phyloP scores from a whole-genome alignment of 78 protist species.

The Dictyostelium firmibasis region DNA sequence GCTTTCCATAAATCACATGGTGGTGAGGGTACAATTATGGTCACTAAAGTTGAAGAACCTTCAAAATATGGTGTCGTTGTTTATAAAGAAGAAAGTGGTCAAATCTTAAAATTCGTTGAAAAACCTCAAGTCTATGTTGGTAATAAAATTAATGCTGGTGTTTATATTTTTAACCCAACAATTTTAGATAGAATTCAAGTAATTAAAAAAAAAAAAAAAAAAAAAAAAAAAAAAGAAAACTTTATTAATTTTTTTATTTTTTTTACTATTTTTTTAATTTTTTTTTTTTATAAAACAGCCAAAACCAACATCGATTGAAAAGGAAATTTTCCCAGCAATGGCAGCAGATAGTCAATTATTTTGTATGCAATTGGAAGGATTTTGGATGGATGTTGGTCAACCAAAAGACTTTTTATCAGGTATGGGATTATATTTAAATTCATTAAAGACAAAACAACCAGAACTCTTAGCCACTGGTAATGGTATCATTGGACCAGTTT shows the following conservation, averaged over 20 bases:
- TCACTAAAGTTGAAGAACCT: conserved; percentile 95
- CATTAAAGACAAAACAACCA: conserved; percentile 38
- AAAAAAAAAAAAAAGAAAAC: no score
- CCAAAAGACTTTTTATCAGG: conserved; percentile 84
- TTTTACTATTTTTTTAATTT: background rate
- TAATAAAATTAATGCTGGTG: conserved; percentile 96
- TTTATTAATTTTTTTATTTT: background rate
- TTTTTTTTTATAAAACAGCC: background rate
- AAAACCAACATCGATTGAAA: conserved; percentile 70
- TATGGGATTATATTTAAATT: conserved; percentile 52
- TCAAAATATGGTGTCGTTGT: conserved; percentile 97
- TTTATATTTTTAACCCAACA: conserved; percentile 90
- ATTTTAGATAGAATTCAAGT: conserved; percentile 92
- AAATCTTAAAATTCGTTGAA: conserved; percentile 93
- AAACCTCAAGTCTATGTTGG: conserved; percentile 94
- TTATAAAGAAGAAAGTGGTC: conserved; percentile 79
- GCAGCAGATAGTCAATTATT: conserved; percentile 88
- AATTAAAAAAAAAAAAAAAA: no score
- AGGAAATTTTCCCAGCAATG: conserved; percentile 95
- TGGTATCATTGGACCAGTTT: conserved; percentile 74
- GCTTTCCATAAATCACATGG: conserved; percentile 96
- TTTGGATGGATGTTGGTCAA: conserved; percentile 98
- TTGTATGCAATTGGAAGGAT: conserved; percentile 91
- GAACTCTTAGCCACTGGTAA: conserved; percentile 62
- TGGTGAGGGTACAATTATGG: conserved; percentile 95